These are phyloP conservation scores for Hymenoscyphus fraxineus DNA, from an alignment of 2,329 filamentous ascomycete genomes.

Conservation along the genomic window DNA sequence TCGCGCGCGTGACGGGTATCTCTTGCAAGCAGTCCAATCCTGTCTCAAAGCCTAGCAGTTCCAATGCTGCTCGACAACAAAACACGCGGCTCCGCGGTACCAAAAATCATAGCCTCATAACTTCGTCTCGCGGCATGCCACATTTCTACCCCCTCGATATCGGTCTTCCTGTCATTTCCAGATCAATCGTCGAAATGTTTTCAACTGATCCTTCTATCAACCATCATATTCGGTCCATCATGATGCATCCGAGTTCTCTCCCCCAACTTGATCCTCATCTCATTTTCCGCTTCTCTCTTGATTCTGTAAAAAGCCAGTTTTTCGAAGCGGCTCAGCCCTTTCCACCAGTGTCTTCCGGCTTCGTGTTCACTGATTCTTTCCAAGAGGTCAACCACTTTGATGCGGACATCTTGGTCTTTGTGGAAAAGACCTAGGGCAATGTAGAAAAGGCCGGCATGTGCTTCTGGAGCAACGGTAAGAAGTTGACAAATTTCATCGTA, in stretches of 20 bases:
- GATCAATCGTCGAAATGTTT: not conserved
- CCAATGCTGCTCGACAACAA: conserved; percentile 24
- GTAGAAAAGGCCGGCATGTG: conserved; percentile 85
- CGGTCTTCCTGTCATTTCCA: not conserved
- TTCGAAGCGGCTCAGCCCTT: conserved; percentile 77
- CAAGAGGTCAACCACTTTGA: conserved; percentile 73
- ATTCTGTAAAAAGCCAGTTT: conserved; percentile 82
- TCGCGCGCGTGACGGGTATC: conserved; percentile 20
- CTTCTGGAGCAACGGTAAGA: conserved; percentile 77
- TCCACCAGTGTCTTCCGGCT: conserved; percentile 92
- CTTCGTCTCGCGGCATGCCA: conserved; percentile 20
- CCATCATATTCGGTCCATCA: conserved; percentile 29
- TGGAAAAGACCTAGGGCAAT: conserved; percentile 89
- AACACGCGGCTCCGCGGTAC: not conserved
- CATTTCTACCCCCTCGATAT: conserved; percentile 5
- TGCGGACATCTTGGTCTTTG: conserved; percentile 73
- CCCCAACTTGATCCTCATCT: conserved; percentile 38
- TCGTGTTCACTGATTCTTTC: conserved; percentile 82
- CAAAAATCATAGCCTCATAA: conserved; percentile 27
- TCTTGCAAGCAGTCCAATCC: conserved; percentile 13
- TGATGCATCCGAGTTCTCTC: conserved; percentile 17
- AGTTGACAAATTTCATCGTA: conserved; percentile 86
- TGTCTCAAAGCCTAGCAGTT: conserved; percentile 3
- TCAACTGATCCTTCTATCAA: conserved; percentile 50
- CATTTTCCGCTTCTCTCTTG: conserved; percentile 60